phyloP scores from a whole-genome alignment of 192 early-diverging fungal species.

The Coemansia furcata region DNA sequence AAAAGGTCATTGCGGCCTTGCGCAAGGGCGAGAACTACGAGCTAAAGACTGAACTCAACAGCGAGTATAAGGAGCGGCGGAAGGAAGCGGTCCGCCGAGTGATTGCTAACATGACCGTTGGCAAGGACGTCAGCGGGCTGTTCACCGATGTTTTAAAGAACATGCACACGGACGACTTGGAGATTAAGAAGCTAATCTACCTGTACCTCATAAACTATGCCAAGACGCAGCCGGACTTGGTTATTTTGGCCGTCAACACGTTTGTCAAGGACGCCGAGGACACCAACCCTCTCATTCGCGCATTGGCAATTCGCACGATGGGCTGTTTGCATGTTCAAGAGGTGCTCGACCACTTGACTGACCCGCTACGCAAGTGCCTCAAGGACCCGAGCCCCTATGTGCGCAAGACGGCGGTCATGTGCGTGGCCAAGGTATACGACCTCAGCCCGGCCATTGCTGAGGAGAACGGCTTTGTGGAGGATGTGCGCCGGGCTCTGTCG shows the following conservation, averaged over 20 bases:
- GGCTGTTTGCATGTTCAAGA: slow-evolving; percentile 94
- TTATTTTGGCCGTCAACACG: slow-evolving; percentile 94
- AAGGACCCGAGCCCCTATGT: slow-evolving; percentile 96
- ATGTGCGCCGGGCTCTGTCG: slow-evolving; percentile 83
- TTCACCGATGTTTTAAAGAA: slow-evolving; percentile 98
- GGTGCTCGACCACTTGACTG: slow-evolving; percentile 89
- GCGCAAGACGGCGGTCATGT: slow-evolving; percentile 93
- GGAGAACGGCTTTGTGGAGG: slow-evolving; percentile 90
- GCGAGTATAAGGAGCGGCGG: slow-evolving; percentile 91
- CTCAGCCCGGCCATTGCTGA: slow-evolving; percentile 80
- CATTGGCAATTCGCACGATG: slow-evolving; percentile 97
- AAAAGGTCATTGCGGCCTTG: slow-evolving; percentile 49
- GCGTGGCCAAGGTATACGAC: slow-evolving; percentile 95
- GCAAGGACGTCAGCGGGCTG: slow-evolving; percentile 93
- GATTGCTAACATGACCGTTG: slow-evolving; percentile 99
- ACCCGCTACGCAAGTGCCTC: slow-evolving; percentile 88
- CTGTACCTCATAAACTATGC: slow-evolving; percentile 98
- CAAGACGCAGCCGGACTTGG: slow-evolving; percentile 92
- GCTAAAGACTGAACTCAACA: slow-evolving; percentile 94
- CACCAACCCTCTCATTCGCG: slow-evolving; percentile 89
- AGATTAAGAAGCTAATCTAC: slow-evolving; percentile 97
- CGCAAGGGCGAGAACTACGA: slow-evolving; percentile 89
- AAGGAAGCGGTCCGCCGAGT: slow-evolving; percentile 99
- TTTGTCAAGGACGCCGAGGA: slow-evolving; percentile 98
- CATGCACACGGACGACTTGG: slow-evolving; percentile 98